Conservation (phyloP, 441 rosid species). For the Raphanus hybrid region DNA sequence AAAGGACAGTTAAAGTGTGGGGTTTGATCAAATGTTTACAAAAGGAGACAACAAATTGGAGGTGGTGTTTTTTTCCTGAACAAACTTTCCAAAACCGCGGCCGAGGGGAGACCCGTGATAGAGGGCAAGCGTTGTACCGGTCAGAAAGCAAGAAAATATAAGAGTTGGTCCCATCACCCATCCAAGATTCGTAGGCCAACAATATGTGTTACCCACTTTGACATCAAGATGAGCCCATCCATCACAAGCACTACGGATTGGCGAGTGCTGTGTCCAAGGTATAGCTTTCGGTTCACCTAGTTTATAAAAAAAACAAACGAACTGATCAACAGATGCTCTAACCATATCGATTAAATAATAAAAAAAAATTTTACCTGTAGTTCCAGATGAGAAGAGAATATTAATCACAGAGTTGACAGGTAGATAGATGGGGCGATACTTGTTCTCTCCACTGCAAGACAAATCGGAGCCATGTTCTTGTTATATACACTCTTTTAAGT, state of each 20-base stretch:
- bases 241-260: conserved; percentile 70
- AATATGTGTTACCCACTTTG: conserved; percentile 60
- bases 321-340: conserved; percentile 15
- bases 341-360: neutral
- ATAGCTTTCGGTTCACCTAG: conserved; percentile 96
- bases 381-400: conserved; percentile 89
- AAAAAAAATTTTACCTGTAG: conserved; percentile 60
- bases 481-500: neutral
- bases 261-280: conserved; percentile 85
- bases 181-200: conserved; percentile 96
- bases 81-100: conserved; percentile 79
- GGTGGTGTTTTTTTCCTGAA: conserved; percentile 55
- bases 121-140: conserved; percentile 81
- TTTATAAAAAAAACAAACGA: neutral
- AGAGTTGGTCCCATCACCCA: conserved; percentile 92
- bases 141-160: conserved; percentile 65
- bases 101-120: conserved; percentile 91
- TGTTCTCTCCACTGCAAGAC: conserved; percentile 47
- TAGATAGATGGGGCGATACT: conserved; percentile 56
- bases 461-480: conserved; percentile 9
- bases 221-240: conserved; percentile 69
- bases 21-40: neutral
- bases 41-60: conserved; percentile 19
- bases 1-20: conserved; percentile 1
- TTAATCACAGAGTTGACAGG: conserved; percentile 62